Percentiles rank a stretch among this genome's conserved stretches.
Conservation (phyloP, 371 early-diverging fungal genomes). For the Apophysomyces trapeziformis region DNA sequence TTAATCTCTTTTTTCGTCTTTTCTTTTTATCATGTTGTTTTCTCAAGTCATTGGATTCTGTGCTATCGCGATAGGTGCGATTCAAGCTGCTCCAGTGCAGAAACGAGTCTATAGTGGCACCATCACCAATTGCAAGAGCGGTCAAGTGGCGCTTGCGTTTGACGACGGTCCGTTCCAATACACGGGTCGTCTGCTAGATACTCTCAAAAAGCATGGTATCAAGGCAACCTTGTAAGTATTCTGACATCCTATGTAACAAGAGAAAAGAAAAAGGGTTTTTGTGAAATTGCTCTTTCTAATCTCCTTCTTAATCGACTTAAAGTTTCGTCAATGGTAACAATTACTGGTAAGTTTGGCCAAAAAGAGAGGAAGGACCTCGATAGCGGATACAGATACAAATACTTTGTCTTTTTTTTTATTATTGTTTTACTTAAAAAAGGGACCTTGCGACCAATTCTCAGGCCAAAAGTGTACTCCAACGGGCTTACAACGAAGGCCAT, state of each 20-base stretch:
- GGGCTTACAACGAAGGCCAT: conserved; percentile 47
- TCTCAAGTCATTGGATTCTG: background rate
- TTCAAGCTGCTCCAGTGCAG: background rate
- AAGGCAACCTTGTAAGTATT: conserved; percentile 62
- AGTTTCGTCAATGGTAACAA: conserved; percentile 10
- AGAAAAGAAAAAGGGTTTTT: background rate
- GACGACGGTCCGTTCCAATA: conserved; percentile 67
- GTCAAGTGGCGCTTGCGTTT: conserved; percentile 51
- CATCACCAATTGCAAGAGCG: background rate
- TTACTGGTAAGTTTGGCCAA: background rate
- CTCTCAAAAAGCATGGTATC: conserved; percentile 39
- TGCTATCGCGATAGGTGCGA: background rate
- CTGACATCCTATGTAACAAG: background rate
- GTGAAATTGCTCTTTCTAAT: too few relatives aligned
- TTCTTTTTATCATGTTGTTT: background rate
- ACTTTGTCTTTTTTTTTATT: background rate
- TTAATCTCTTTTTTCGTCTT: background rate
- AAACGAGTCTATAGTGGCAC: background rate
- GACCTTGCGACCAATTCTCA: conserved; percentile 23
- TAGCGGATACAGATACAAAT: background rate
- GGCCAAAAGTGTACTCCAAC: conserved; percentile 34
- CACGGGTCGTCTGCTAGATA: conserved; percentile 53
- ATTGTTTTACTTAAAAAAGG: background rate
- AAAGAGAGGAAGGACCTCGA: background rate
- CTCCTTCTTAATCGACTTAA: background rate